phyloP scores from a whole-genome alignment of 1,139 yeast species.

The Lodderomyces oxycetoniae region DNA sequence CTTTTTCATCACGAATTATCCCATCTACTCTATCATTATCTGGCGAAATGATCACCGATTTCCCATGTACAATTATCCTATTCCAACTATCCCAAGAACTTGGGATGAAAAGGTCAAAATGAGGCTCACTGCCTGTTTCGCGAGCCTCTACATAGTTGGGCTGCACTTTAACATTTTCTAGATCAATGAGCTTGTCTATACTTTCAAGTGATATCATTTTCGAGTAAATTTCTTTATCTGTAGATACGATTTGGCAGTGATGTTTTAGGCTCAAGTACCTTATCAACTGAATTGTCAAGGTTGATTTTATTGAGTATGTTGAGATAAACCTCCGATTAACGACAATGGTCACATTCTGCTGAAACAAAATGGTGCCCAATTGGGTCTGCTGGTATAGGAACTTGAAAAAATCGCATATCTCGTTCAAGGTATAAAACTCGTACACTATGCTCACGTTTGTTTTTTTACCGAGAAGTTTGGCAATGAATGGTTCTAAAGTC shows the following conservation, averaged over 20 bases:
- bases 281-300: constrained; percentile 47
- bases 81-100: constrained; percentile 47
- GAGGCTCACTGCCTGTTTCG: constrained; percentile 1
- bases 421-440: constrained; percentile 2
- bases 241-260: constrained; percentile 17
- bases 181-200: constrained; percentile 4
- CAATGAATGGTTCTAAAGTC: constrained; percentile 9
- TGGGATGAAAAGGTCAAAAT: constrained; percentile 36
- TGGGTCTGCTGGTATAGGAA: background rate
- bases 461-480: constrained; percentile 12
- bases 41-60: constrained; percentile 19
- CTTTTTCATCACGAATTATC: constrained; percentile 14
- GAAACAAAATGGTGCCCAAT: background rate
- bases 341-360: constrained; percentile 15
- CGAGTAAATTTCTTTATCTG: constrained; percentile 6
- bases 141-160: too few relatives aligned
- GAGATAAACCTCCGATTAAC: constrained; percentile 14
- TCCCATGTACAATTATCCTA: constrained; percentile 44
- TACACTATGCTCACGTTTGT: constrained; percentile 2
- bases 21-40: constrained; percentile 13
- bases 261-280: constrained; percentile 47
- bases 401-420: background rate
- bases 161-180: constrained; percentile 6
- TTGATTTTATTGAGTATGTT: constrained; percentile 17
- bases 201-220: constrained; percentile 5